These are phyloP conservation scores for Rubia tinctorum DNA, from an alignment of 305 asterid genomes.

Conservation along the genomic window DNA sequence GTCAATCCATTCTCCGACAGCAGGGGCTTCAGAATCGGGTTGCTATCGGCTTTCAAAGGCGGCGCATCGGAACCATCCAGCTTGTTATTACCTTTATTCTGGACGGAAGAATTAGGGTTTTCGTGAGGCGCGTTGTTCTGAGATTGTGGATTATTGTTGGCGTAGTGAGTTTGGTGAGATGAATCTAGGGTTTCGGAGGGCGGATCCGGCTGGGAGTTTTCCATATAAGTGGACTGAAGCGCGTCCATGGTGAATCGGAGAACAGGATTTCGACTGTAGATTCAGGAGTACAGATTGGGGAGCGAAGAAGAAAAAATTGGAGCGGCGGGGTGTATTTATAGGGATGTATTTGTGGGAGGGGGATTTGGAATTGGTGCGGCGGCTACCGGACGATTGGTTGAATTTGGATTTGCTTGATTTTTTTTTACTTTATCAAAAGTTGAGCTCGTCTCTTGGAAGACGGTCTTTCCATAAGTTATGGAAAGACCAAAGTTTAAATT, in stretches of 20 bases:
- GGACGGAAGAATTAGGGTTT: background rate
- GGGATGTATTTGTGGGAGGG: background rate
- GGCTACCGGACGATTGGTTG: background rate
- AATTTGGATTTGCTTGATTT: background rate
- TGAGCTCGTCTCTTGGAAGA: too few relatives aligned
- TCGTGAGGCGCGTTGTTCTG: constrained; percentile 25
- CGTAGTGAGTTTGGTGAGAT: constrained; percentile 16
- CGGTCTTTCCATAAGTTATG: too few relatives aligned
- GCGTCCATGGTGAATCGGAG: constrained; percentile 1
- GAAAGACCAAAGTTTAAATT: too few relatives aligned
- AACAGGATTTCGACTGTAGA: background rate
- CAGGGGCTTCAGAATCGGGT: constrained; percentile 43
- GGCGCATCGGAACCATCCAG: constrained; percentile 20
- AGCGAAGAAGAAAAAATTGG: background rate
- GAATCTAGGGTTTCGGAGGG: constrained; percentile 17
- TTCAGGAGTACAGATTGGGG: constrained; percentile 3
- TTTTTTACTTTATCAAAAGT: background rate
- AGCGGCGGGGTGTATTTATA: background rate
- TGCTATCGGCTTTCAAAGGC: constrained; percentile 3
- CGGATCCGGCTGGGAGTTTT: constrained; percentile 9
- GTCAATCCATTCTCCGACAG: constrained; percentile 61
- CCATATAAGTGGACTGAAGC: constrained; percentile 16
- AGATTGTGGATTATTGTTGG: constrained; percentile 22
- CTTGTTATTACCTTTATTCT: background rate
- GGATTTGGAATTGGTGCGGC: background rate